Evolutionary conservation across 176 grass and related monocot genomes (phyloP).

Genomic region (Eragrostis nindensis): DNA sequence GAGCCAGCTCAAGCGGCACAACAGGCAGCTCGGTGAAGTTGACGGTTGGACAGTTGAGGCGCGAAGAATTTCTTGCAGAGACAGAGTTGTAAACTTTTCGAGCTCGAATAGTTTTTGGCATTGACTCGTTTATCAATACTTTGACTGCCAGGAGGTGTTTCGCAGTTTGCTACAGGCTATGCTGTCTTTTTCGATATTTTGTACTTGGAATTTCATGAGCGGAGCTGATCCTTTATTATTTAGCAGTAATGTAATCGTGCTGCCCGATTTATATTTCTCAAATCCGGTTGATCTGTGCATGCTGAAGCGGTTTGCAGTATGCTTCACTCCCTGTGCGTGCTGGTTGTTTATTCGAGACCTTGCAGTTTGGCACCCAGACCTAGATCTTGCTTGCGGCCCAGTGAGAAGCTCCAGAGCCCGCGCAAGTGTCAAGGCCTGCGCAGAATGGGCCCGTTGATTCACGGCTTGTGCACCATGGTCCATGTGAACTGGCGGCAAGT

Average conservation of each 20-base stretch:
- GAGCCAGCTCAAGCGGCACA: slow-evolving; percentile 83
- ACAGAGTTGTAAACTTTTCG: not conserved
- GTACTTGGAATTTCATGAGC: not conserved
- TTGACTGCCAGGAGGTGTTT: slow-evolving; percentile 1
- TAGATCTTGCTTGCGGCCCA: too few relatives aligned
- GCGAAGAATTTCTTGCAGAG: not conserved
- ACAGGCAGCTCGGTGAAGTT: slow-evolving; percentile 53
- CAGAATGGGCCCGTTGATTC: too few relatives aligned
- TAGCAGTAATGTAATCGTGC: not conserved
- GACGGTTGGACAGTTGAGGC: slow-evolving; percentile 8
- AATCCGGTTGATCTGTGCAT: not conserved
- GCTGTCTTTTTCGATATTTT: slow-evolving; percentile 3
- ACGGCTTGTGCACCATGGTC: too few relatives aligned
- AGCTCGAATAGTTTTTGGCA: slow-evolving; percentile 2
- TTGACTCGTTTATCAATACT: not conserved
- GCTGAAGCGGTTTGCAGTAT: not conserved
- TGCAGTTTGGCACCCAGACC: too few relatives aligned
- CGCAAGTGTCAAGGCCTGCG: too few relatives aligned
- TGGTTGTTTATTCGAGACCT: too few relatives aligned
- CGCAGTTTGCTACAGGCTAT: not conserved
- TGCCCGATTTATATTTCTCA: not conserved
- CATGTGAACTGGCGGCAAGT: too few relatives aligned
- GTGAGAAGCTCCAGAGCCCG: too few relatives aligned
- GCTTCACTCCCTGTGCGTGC: too few relatives aligned
- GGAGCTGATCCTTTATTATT: not conserved